Evolutionary conservation across 2,329 filamentous ascomycete species (phyloP), one percentile per base, ranked within the genome.

Genomic region (Fusarium haematococcum): DNA sequence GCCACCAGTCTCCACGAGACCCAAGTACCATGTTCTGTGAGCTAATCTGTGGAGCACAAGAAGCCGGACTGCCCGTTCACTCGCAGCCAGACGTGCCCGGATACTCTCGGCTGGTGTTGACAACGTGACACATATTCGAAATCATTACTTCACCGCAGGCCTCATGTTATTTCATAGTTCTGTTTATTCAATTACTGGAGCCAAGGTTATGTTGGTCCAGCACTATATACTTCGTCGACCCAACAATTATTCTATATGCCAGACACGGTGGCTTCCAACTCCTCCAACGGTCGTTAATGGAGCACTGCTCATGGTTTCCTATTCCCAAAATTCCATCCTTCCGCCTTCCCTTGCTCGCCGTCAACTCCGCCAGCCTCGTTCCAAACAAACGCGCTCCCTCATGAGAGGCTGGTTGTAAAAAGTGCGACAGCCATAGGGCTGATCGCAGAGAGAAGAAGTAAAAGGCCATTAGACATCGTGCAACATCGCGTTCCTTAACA

Each of bases 301-400:
- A 78, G 66, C 68, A 62, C 74, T 69, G 74, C 65, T 76, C 75
- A 61, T 54, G 73, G 63, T 77, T 71, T 69, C 73, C 73, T 65
- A 65, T 77, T 75, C 50, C 67, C 68, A 70, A 76, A 67, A 67
- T 74, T 27, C 48, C 57, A 48, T 50, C 64, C 59, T 73, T 37
- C 59, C 48, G 27, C 27, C 48, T 20, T 57, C 58, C 73, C 57
- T 69, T 59, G 39, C 67, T 72, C 64, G 63, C 72, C 76, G 60
- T 66, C 65, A 78, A 78, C 76, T 78, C 76, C 76, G 33, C 58
- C 65, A 65, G 50, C 41, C 27, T 43, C 73, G 45, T 73, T 65
- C 52, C 63, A 57, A 73, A 75, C 59, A 48, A 59, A 32, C 43
- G 43, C 30, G 16, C 27, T 70, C 66, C 56, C 48, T 32, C n/a